A percentile compares a stretch with the other conserved stretches of the same genome.
Evolutionary conservation across 2,329 filamentous ascomycete species (phyloP).

Genomic region (Trichoderma sp.): DNA sequence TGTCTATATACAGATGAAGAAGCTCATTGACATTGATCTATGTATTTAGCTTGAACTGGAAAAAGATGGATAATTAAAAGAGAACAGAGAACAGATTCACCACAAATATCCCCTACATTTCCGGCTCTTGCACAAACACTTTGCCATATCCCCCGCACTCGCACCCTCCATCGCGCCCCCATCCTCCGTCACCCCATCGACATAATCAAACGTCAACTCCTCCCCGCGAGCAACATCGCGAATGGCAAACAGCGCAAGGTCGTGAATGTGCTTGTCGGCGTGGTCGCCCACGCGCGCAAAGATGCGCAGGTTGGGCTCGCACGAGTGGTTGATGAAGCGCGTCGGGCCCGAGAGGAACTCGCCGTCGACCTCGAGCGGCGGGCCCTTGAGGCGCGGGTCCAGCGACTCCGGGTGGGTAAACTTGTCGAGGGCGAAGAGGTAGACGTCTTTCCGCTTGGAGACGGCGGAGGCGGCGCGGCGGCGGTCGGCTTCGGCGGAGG

Average conservation of each 20-base stretch:
- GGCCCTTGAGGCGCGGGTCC: constrained; percentile 54
- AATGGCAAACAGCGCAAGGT: constrained; percentile 72
- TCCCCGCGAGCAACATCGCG: constrained; percentile 61
- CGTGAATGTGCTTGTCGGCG: constrained; percentile 70
- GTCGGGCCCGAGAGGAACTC: constrained; percentile 76
- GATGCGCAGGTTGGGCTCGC: constrained; percentile 74
- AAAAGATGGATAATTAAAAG: not conserved
- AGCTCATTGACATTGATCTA: no score
- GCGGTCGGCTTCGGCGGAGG: constrained; percentile 59
- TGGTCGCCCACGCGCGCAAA: constrained; percentile 78
- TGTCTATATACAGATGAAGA: not conserved
- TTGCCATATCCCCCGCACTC: constrained; percentile 50
- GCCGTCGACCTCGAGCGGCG: constrained; percentile 63
- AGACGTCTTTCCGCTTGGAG: constrained; percentile 67
- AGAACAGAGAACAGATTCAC: constrained; percentile 36
- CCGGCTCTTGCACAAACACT: constrained; percentile 59
- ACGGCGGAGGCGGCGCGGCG: constrained; percentile 57
- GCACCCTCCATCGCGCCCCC: constrained; percentile 43
- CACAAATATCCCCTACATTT: constrained; percentile 70
- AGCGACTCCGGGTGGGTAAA: constrained; percentile 59
- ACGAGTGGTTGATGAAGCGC: constrained; percentile 80
- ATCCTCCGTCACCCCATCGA: constrained; percentile 59
- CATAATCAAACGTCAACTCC: constrained; percentile 79
- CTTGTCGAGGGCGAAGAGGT: constrained; percentile 80
- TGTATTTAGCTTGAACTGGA: no score